Conservation (phyloP, 23 red algal genomes). For the Gracilaria domingensis region DNA sequence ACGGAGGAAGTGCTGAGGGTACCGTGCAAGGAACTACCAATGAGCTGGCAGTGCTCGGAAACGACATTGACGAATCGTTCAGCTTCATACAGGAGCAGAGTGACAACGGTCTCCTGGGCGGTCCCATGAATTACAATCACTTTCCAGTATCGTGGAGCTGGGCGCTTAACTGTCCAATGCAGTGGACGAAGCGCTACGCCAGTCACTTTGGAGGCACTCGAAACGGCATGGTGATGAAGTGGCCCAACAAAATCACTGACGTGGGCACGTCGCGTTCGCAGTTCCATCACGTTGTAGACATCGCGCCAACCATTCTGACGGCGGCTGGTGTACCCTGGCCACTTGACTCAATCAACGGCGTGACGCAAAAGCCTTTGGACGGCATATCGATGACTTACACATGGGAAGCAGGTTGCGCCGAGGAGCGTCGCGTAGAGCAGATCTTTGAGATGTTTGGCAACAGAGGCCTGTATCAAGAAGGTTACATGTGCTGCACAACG, state of each 20-base stretch:
- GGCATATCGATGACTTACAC: constrained; percentile 22
- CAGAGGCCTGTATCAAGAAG: constrained; percentile 15
- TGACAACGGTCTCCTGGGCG: too few species aligned
- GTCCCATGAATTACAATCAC: constrained; percentile 8
- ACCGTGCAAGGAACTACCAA: constrained; percentile 17
- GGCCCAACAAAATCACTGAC: not conserved
- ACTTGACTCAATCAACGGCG: not conserved
- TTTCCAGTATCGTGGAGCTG: constrained; percentile 16
- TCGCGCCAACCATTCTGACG: constrained; percentile 1
- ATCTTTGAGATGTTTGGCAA: constrained; percentile 23
- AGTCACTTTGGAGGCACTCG: too few species aligned
- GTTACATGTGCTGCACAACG: constrained; percentile 29
- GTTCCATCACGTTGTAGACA: constrained; percentile 38
- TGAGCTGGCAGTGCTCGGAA: too few species aligned
- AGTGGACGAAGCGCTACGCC: not conserved
- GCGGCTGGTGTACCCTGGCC: constrained; percentile 11
- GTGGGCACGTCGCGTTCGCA: not conserved
- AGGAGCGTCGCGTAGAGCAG: not conserved
- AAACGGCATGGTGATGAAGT: not conserved
- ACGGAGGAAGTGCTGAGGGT: constrained; percentile 38
- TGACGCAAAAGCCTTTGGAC: not conserved
- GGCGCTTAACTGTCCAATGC: constrained; percentile 9
- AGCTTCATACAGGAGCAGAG: too few species aligned
- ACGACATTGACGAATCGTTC: too few species aligned
- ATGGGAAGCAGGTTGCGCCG: not conserved